A percentile compares a stretch with the other conserved stretches of the same genome.
These are phyloP conservation scores for Hymenoscyphus fraxineus DNA, from an alignment of 2,329 filamentous ascomycete species.

Conservation along the genomic window DNA sequence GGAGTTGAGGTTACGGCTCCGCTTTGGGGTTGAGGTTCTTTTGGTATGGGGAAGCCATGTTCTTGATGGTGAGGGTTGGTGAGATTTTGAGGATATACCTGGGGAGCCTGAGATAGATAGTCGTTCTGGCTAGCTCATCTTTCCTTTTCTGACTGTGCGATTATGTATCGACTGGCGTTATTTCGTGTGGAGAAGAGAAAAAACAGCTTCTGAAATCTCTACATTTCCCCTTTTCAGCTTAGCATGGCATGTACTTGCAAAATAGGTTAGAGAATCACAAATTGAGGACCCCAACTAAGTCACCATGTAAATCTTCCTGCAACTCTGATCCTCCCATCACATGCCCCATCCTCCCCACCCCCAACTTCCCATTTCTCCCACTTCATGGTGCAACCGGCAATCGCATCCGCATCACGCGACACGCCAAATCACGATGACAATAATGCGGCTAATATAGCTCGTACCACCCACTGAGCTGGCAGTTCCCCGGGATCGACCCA, in stretches of 20 bases:
- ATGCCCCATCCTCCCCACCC: background rate
- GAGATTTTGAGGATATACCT: too few species aligned
- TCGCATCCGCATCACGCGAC: background rate
- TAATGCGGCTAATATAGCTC: background rate
- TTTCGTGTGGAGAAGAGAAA: background rate
- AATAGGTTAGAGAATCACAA: too few species aligned
- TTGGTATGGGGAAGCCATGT: background rate
- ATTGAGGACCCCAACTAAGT: too few species aligned
- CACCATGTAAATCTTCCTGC: too few species aligned
- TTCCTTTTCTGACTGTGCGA: background rate
- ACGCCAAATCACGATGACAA: background rate
- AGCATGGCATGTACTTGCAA: too few species aligned
- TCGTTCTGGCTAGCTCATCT: background rate
- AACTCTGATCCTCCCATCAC: too few species aligned
- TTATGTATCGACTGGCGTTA: background rate
- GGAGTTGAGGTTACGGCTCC: slow-evolving; percentile 83
- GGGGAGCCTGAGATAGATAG: background rate
- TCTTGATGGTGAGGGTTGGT: background rate
- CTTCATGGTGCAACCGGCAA: background rate
- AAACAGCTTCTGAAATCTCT: too few species aligned
- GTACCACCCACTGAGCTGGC: background rate
- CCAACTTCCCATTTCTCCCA: background rate
- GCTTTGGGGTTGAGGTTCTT: slow-evolving; percentile 42
- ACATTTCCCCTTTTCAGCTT: too few species aligned
- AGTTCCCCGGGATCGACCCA: background rate